Percentiles rank a stretch among this genome's conserved stretches.
phyloP scores from a whole-genome alignment of 768 basidiomycete species.

The Coprinellus aureogranulatus region DNA sequence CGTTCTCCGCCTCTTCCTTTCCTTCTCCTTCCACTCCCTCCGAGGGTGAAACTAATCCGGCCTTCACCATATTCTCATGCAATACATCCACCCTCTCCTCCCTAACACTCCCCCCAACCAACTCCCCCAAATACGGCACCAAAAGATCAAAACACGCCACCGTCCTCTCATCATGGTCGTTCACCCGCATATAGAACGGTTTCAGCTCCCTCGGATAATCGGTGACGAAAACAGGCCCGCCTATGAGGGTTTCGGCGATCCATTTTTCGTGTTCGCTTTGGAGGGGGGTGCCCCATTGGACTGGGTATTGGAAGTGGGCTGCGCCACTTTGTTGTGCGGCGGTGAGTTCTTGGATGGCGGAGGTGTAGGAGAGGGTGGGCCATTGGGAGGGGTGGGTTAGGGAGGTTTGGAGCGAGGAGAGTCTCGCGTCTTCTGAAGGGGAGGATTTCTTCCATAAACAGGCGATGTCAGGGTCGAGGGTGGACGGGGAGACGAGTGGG shows the following conservation, averaged over 20 bases:
- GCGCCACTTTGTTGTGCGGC: constrained; percentile 28
- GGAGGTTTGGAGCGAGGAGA: constrained; percentile 31
- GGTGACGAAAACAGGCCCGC: constrained; percentile 85
- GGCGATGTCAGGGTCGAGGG: neutral
- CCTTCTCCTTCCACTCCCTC: neutral
- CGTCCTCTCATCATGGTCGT: constrained; percentile 38
- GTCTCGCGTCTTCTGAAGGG: constrained; percentile 10
- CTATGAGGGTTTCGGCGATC: constrained; percentile 67
- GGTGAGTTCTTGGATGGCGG: constrained; percentile 62
- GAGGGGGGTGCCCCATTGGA: constrained; percentile 68
- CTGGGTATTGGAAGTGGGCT: constrained; percentile 58
- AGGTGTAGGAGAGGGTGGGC: constrained; percentile 73
- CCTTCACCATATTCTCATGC: constrained; percentile 44
- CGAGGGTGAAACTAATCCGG: constrained; percentile 20
- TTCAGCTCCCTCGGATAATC: constrained; percentile 83
- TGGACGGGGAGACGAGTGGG: constrained; percentile 10
- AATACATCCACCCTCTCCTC: constrained; percentile 67
- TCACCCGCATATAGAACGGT: constrained; percentile 94
- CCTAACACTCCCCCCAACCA: constrained; percentile 88
- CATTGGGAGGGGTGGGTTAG: constrained; percentile 45
- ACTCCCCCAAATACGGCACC: constrained; percentile 83
- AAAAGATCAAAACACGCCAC: constrained; percentile 97
- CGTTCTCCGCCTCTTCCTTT: constrained; percentile 37
- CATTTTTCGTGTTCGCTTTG: constrained; percentile 93
- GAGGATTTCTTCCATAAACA: constrained; percentile 10